Percentiles rank a stretch among this genome's conserved stretches.
These are phyloP conservation scores for Ophiostoma australiae DNA, from an alignment of 2,329 filamentous ascomycete species.

Conservation along the genomic window DNA sequence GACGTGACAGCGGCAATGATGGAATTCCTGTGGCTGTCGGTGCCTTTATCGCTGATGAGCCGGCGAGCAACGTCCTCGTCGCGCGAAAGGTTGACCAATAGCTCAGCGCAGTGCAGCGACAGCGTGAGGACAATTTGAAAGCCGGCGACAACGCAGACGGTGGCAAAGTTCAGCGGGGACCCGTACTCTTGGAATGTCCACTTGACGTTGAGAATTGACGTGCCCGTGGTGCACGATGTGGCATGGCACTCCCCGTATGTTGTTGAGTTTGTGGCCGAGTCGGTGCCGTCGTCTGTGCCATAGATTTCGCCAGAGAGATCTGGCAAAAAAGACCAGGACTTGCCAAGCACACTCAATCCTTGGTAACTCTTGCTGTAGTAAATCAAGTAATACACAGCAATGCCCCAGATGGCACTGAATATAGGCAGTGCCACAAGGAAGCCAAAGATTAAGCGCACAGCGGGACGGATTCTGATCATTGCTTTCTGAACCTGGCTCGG, in stretches of 20 bases:
- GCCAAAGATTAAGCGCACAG: not conserved
- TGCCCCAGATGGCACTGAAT: not conserved
- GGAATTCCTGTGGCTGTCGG: constrained; percentile 31
- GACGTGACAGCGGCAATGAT: constrained; percentile 31
- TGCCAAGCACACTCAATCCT: not conserved
- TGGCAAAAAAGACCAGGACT: not conserved
- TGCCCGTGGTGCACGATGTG: constrained; percentile 31
- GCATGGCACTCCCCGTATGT: constrained; percentile 16
- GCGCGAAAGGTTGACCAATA: constrained; percentile 31
- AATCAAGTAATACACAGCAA: not conserved
- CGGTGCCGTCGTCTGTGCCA: constrained; percentile 29
- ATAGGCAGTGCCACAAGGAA: not conserved
- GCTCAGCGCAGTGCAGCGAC: constrained; percentile 31
- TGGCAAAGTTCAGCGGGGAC: not conserved
- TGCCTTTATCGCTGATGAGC: constrained; percentile 29
- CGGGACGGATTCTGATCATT: not conserved
- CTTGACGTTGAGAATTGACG: constrained; percentile 31
- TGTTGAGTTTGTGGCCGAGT: constrained; percentile 31
- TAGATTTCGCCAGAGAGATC: constrained; percentile 29
- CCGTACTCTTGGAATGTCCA: constrained; percentile 16
- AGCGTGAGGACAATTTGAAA: constrained; percentile 32
- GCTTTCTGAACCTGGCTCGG: not conserved
- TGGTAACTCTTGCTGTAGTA: not conserved
- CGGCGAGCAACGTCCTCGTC: constrained; percentile 33
- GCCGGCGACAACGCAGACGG: constrained; percentile 31